Percentiles rank a stretch among this genome's conserved stretches.
Conservation (phyloP, 2,329 filamentous ascomycete species). For the Trichoderma semiorbis region DNA sequence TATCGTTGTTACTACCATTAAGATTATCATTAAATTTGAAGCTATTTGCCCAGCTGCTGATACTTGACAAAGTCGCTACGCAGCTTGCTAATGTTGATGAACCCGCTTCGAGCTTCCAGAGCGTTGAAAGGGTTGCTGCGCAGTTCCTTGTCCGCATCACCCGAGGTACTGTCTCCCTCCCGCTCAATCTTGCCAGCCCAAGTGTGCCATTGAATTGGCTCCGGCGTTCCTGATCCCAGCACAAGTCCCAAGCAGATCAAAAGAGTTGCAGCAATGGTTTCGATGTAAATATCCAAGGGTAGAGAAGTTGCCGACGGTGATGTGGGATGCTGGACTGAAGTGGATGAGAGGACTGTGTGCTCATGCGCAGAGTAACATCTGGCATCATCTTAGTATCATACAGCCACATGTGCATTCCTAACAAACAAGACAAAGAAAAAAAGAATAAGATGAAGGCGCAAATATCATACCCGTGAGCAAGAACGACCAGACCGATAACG, state of each 20-base stretch:
- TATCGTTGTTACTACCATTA: not conserved
- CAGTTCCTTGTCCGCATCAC: slow-evolving; percentile 66
- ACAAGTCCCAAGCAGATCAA: slow-evolving; percentile 83
- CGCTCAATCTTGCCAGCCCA: slow-evolving; percentile 84
- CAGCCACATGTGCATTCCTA: not conserved
- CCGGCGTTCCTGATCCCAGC: slow-evolving; percentile 68
- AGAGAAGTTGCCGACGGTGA: slow-evolving; percentile 49
- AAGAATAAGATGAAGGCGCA: not conserved
- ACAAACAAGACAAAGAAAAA: not conserved
- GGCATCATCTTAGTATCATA: slow-evolving; percentile 9
- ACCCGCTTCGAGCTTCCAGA: slow-evolving; percentile 77
- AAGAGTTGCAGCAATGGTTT: slow-evolving; percentile 76
- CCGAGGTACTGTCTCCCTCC: slow-evolving; percentile 61
- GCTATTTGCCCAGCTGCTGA: slow-evolving; percentile 49
- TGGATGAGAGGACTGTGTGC: slow-evolving; percentile 70
- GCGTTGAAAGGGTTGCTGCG: slow-evolving; percentile 74
- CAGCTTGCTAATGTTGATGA: slow-evolving; percentile 82
- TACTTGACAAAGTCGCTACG: slow-evolving; percentile 68
- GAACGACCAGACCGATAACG: slow-evolving; percentile 9
- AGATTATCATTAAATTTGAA: not conserved
- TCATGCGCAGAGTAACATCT: slow-evolving; percentile 98
- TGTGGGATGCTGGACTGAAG: slow-evolving; percentile 44
- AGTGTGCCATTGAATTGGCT: slow-evolving; percentile 78
- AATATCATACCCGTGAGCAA: slow-evolving; percentile 10
- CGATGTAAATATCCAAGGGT: slow-evolving; percentile 81